A percentile compares a stretch with the other conserved stretches of the same genome.
phyloP scores from a whole-genome alignment of 495 filamentous ascomycete genomes.

The Hypoxylon trugodes region DNA sequence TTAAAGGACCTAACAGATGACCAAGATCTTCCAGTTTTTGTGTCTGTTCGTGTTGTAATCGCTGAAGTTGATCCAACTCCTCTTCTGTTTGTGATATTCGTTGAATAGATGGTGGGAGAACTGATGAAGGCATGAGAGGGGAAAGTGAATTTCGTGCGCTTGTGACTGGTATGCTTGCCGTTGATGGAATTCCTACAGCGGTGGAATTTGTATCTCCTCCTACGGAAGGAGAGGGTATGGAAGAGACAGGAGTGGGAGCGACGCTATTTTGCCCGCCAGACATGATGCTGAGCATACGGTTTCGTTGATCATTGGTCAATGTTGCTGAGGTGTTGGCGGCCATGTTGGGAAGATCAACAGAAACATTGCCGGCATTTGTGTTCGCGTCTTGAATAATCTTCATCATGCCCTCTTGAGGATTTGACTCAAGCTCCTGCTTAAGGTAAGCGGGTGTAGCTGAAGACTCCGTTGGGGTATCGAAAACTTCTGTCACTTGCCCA shows the following conservation, averaged over 20 bases:
- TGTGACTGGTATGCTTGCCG: slow-evolving; percentile 45
- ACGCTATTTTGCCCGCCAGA: slow-evolving; percentile 50
- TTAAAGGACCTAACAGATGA: slow-evolving; percentile 75
- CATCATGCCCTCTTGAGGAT: slow-evolving; percentile 80
- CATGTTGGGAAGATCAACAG: slow-evolving; percentile 76
- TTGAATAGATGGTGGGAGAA: slow-evolving; percentile 62
- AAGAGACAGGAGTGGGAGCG: slow-evolving; percentile 36
- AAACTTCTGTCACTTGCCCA: slow-evolving; percentile 58
- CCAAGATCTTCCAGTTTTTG: slow-evolving; percentile 74
- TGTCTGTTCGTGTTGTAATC: slow-evolving; percentile 76
- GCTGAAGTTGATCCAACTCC: slow-evolving; percentile 77
- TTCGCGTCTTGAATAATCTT: slow-evolving; percentile 85
- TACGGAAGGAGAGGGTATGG: slow-evolving; percentile 32
- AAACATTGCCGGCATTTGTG: slow-evolving; percentile 63
- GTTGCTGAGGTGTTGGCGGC: slow-evolving; percentile 74
- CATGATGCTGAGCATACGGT: slow-evolving; percentile 82
- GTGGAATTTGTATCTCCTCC: slow-evolving; percentile 23
- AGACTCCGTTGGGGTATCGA: slow-evolving; percentile 53
- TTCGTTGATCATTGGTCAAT: slow-evolving; percentile 79
- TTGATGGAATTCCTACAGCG: slow-evolving; percentile 37
- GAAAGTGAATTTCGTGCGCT: slow-evolving; percentile 51
- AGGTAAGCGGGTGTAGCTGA: slow-evolving; percentile 52
- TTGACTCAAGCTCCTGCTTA: slow-evolving; percentile 56
- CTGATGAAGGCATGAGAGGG: slow-evolving; percentile 66
- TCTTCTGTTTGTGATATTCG: slow-evolving; percentile 70